Conservation (phyloP, 345 rosid species). For the Trapa bicornis region DNA sequence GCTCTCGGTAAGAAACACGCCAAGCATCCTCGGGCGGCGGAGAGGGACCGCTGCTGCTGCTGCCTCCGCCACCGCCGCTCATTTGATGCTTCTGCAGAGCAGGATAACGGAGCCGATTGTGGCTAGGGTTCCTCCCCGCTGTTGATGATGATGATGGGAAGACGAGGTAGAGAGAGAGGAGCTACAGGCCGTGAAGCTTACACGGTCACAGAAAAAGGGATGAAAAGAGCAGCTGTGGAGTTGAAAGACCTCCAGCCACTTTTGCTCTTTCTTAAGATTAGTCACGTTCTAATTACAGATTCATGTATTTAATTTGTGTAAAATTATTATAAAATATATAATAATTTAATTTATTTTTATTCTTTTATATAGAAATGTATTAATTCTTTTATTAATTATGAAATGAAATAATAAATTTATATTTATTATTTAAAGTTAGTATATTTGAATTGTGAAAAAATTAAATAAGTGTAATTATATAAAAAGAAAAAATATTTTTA, state of each 20-base stretch:
- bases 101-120: neutral
- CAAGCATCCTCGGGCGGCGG: constrained; percentile 53
- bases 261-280: neutral
- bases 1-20: constrained; percentile 30
- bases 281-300: neutral
- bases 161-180: neutral
- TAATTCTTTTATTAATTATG: no score
- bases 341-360: no score
- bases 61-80: constrained; percentile 4
- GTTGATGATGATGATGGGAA: no score
- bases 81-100: neutral
- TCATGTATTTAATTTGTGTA: no score
- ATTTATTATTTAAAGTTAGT: no score
- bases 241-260: neutral
- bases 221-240: neutral
- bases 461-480: no score
- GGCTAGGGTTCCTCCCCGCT: neutral
- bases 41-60: constrained; percentile 10
- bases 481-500: no score
- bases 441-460: no score
- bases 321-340: no score
- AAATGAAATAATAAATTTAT: no score
- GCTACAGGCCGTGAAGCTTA: neutral
- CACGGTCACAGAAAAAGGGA: no score
- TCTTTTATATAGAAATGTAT: no score